Conservation (phyloP, 2,329 filamentous ascomycete genomes). For the Emergomyces orientalis region DNA sequence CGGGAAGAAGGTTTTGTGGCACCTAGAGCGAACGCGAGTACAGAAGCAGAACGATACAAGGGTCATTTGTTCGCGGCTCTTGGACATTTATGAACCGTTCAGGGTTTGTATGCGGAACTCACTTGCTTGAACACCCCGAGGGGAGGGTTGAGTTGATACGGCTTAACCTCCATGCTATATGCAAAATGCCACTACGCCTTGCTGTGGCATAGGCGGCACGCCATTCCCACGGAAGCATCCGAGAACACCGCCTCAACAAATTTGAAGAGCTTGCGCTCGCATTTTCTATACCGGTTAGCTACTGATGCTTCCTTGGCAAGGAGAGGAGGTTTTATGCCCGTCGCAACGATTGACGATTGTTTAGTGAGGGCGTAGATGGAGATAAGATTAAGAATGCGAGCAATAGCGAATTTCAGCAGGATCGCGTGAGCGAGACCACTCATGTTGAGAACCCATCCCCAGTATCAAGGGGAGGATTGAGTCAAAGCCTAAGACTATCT, state of each 20-base stretch:
- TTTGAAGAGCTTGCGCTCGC: neutral
- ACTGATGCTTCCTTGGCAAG: neutral
- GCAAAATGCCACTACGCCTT: neutral
- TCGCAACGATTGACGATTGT: neutral
- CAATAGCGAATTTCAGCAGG: neutral
- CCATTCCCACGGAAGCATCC: neutral
- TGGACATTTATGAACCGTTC: neutral
- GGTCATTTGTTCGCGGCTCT: neutral
- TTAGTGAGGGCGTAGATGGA: neutral
- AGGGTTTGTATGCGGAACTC: neutral
- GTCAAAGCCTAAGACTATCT: neutral
- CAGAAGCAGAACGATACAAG: neutral
- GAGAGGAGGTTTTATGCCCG: neutral
- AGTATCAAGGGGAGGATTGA: neutral
- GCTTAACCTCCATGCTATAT: neutral
- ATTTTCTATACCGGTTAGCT: neutral
- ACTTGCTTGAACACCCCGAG: neutral
- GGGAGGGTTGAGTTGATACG: neutral
- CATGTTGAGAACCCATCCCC: neutral
- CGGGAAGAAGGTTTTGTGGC: constrained; percentile 59
- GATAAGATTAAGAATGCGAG: neutral
- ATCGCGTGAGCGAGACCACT: neutral
- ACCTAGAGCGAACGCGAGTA: neutral
- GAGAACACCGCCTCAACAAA: neutral
- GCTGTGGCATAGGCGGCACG: neutral